Conservation (phyloP, 345 rosid genomes). For the Linum trigynum region DNA sequence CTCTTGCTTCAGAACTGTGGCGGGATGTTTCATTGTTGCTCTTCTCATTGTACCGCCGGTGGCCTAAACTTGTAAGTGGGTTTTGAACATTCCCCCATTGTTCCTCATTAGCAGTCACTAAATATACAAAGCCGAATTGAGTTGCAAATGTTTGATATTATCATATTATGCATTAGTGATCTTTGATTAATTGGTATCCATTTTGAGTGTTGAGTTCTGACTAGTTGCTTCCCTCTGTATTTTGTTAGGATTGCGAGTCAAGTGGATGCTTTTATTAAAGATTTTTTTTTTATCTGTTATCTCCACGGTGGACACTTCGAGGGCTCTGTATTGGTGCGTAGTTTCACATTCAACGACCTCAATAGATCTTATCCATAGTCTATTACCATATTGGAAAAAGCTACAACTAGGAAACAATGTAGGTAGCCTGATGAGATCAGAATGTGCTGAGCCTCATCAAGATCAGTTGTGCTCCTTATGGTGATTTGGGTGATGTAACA, state of each 20-base stretch:
- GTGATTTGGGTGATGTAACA: conserved; percentile 22
- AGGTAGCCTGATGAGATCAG: neutral
- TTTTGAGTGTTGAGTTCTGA: neutral
- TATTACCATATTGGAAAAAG: neutral
- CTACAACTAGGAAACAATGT: neutral
- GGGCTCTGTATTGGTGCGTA: conserved; percentile 22
- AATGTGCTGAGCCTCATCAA: conserved; percentile 9
- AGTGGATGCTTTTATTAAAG: neutral
- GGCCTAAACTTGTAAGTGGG: conserved; percentile 1
- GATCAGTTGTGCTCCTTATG: conserved; percentile 18
- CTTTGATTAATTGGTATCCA: neutral
- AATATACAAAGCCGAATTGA: neutral
- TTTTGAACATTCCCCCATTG: too few relatives aligned
- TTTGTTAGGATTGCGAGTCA: neutral
- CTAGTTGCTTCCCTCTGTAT: neutral
- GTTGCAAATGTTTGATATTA: neutral
- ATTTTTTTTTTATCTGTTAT: conserved; percentile 10
- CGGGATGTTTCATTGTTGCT: neutral
- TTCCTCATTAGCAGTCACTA: neutral
- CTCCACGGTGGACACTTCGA: conserved; percentile 8
- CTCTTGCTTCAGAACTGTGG: conserved; percentile 1
- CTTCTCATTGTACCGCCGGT: neutral
- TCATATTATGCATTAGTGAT: neutral
- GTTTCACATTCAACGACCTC: neutral
- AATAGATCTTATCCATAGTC: neutral